Conservation (phyloP, 495 filamentous ascomycete species). For the Haplographium delicatum region DNA sequence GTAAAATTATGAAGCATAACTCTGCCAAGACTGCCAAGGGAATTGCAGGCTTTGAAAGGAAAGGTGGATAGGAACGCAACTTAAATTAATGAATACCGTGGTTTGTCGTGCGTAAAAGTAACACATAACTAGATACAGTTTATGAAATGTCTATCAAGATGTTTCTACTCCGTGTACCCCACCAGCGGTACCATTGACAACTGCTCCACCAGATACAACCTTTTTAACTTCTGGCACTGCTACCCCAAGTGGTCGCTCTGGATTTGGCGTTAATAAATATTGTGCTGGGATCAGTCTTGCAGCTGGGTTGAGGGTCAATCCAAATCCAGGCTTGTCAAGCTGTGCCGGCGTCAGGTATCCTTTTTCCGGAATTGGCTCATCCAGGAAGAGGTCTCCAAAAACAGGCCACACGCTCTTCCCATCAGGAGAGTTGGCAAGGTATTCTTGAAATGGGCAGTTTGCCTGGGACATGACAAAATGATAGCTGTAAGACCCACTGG, state of each 20-base stretch:
- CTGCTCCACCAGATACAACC: not conserved
- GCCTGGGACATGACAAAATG: conserved; percentile 89
- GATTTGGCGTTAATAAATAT: conserved; percentile 67
- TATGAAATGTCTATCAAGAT: no score
- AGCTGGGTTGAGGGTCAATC: conserved; percentile 74
- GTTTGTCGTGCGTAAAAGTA: no score
- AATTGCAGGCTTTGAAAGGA: no score
- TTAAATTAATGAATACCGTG: no score
- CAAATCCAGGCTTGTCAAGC: conserved; percentile 87
- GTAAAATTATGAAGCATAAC: no score
- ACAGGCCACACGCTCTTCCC: conserved; percentile 84
- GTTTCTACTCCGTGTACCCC: conserved; percentile 22
- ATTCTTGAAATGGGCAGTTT: conserved; percentile 91
- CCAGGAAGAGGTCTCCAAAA: conserved; percentile 84
- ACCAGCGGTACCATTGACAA: conserved; percentile 15
- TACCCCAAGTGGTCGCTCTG: conserved; percentile 47
- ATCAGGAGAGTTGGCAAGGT: conserved; percentile 85
- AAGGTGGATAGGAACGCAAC: no score
- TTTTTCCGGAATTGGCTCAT: conserved; percentile 82
- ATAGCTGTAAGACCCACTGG: conserved; percentile 88
- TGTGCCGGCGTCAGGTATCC: conserved; percentile 73
- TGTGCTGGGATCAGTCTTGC: conserved; percentile 73
- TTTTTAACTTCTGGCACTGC: conserved; percentile 8
- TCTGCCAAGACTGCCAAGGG: no score
- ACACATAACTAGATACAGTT: no score